Evolutionary conservation across 2,329 filamentous ascomycete genomes (phyloP), one percentile per base, ranked within the genome.

Genomic region (Penicillium aurantiogriseum): DNA sequence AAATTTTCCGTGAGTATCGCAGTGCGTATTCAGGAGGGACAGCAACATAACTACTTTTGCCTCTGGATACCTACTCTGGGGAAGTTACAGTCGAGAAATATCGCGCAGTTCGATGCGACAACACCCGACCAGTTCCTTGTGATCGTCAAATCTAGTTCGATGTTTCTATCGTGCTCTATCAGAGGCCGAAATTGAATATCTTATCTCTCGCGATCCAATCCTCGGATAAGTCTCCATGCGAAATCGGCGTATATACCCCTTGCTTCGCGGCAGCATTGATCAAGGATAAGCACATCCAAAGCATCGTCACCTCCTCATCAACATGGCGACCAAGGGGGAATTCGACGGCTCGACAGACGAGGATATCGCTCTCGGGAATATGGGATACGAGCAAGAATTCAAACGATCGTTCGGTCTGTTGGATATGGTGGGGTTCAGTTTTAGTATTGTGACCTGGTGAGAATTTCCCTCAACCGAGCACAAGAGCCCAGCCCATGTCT

Each of bases 351-450:
- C 55, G 3, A 50, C 49, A 40, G 54, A 63, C 13, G 71, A 68
- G 49, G 71, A 72, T 54, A 57, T 66, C 10, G 57, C 65, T 29
- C 65, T 74, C 5, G 68, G 68, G 51, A 61, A 71, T 17, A 49
- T 73, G 43, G 69, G 69, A 10, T 72, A 72, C 48, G 60, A 71
- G 58, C 71, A 72, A 62, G 81, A 85, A 66, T 76, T 85, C 61
- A 81, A 82, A 64, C 79, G 82, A 7, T 80, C 76, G 10, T 84
- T 84, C 61, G 72, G 78, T 31, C 69, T 83, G 4, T 61, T 83
- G 21, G 81, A 81, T 27, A 85, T 84, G 80, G 74, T 85, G 19
- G 82, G 80, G 6, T 84, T 85, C 68, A 79, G 76, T 38, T 84
- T 85, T 68, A 79, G 76, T 54, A 83, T 85, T 47, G 80, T 85